Base-by-base conservation (phyloP, 202 grass and related monocot genomes). In the Schoenoplectus tabernaemontani region DNA sequence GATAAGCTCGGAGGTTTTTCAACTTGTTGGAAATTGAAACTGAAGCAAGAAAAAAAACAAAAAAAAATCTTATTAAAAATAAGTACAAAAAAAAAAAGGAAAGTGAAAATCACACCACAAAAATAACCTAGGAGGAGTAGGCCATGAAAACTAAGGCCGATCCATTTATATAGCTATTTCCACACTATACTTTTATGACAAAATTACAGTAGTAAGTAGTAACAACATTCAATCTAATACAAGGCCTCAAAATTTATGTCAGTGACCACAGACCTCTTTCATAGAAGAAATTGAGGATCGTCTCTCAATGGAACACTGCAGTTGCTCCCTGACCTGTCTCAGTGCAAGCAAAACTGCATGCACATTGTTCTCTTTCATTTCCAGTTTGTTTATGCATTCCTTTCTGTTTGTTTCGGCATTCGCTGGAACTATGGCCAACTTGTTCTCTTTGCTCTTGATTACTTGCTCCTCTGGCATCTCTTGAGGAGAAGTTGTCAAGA, bases 291-390 rank as follows among this genome's bases (percentile, higher is more conserved):
- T 60, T 58, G 86, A 82, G 0, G 91, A 85, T 84, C 86, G 82
- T 75, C 51, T 85, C 68, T 84, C 37, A 42, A 99, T 83, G 16
- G 91, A 89, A 84, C 80, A 90, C 9, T 87, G 83, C 79, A 95
- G 85, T 77, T 89, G 89, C 86, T 95, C 88, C 83, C 89, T 95
- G 5, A 95, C 96, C 81, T 87, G 86, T 86, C 85, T 84, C 59
- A 99, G 86, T 42, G 92, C 96, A 37, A 93, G 81, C 62, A 99
- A 90, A 41, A 99, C 96, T 19, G 86, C 76, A 67, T 95, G 88
- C 78, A 96, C 92, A 84, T 99, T 87, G 63, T 63, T 66, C 16
- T 81, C 41, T 44, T 51, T 79, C 78, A 53, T 64, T 33, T 51
- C 33, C 9, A 54, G 3, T 3, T 12, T 64, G 1, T 39, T 46